Conservation (phyloP, 305 asterid genomes). For the Fraxinus dipetala region DNA sequence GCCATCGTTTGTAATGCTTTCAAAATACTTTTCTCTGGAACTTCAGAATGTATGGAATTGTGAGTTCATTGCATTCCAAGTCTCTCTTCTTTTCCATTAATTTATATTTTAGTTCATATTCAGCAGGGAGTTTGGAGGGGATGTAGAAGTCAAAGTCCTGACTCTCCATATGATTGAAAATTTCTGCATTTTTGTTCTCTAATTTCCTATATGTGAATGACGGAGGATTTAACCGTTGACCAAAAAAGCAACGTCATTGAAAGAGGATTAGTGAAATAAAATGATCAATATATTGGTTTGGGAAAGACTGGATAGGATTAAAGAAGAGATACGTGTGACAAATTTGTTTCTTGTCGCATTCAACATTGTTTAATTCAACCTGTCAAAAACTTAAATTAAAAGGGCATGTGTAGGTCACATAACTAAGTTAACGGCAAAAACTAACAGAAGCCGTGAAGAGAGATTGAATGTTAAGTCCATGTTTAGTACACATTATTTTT, state of each 20-base stretch:
- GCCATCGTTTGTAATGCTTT: neutral
- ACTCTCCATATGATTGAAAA: neutral
- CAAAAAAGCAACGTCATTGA: neutral
- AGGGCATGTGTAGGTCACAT: neutral
- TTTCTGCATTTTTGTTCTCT: neutral
- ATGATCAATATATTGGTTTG: neutral
- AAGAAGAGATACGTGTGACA: neutral
- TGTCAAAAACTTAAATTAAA: neutral
- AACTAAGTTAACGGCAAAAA: neutral
- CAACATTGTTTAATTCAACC: neutral
- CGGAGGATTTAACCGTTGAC: neutral
- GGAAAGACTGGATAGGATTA: neutral
- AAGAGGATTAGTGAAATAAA: neutral
- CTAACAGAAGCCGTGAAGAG: neutral
- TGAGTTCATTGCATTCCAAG: neutral
- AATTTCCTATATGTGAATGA: neutral
- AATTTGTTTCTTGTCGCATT: neutral
- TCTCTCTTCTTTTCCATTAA: neutral
- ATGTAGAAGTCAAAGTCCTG: neutral
- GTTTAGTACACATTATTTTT: too few species aligned
- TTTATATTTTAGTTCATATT: neutral
- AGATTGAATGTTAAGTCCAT: neutral
- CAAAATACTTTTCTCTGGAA: neutral
- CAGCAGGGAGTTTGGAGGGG: neutral
- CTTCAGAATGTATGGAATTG: neutral